Percentiles rank a stretch among this genome's conserved stretches.
Conservation (phyloP, 2,329 filamentous ascomycete genomes). For the Aureobasidium zeae region DNA sequence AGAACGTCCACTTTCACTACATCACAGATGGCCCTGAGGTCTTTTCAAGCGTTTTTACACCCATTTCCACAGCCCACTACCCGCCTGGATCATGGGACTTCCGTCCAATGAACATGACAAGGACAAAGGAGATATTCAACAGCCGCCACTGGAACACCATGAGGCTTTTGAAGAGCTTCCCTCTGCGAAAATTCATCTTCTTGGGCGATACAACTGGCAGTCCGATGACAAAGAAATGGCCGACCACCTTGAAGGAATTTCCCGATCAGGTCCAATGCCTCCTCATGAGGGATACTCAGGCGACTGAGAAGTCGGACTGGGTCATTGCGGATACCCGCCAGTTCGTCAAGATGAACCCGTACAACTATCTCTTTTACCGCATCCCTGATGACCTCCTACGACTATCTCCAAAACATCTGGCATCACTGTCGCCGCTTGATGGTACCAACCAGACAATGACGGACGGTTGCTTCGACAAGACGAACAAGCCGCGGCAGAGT, state of each 20-base stretch:
- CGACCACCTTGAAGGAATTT: constrained; percentile 16
- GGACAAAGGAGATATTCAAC: constrained; percentile 11
- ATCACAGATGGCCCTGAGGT: constrained; percentile 21
- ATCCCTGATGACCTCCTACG: constrained; percentile 17
- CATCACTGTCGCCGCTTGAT: constrained; percentile 5
- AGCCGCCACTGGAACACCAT: constrained; percentile 18
- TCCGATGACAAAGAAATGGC: constrained; percentile 19
- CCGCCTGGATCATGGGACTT: constrained; percentile 23
- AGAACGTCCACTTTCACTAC: constrained; percentile 23
- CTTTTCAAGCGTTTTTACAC: constrained; percentile 17
- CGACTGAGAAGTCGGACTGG: constrained; percentile 21
- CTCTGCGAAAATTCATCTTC: constrained; percentile 21
- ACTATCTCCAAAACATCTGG: constrained; percentile 12
- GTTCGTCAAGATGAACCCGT: constrained; percentile 6
- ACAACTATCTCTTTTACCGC: constrained; percentile 19
- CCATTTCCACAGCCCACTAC: constrained; percentile 17
- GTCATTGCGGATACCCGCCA: constrained; percentile 15
- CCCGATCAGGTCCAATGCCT: constrained; percentile 22
- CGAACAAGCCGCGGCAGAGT: constrained; percentile 6
- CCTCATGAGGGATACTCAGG: constrained; percentile 20
- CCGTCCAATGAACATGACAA: constrained; percentile 19
- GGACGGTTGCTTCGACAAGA: constrained; percentile 11
- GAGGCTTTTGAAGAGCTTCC: constrained; percentile 20
- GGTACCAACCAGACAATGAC: neutral
- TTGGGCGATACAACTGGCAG: constrained; percentile 22